These are phyloP conservation scores for Sporothrix dimorphospora DNA, from an alignment of 2,329 filamentous ascomycete species.

Conservation along the genomic window DNA sequence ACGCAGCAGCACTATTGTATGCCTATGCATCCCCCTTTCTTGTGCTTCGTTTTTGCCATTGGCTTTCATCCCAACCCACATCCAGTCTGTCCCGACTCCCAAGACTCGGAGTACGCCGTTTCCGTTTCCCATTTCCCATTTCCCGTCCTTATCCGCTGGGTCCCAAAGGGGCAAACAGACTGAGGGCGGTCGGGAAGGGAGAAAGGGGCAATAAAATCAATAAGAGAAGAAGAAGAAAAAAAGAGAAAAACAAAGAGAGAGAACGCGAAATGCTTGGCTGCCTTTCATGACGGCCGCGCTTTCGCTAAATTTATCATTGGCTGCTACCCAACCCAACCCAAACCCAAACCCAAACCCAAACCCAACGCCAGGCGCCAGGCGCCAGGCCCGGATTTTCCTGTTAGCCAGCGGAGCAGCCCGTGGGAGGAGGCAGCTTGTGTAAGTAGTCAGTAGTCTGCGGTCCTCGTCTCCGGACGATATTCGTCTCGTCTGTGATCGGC, in stretches of 20 bases:
- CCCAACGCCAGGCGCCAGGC: no score
- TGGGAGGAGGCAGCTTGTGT: background rate
- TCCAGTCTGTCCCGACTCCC: background rate
- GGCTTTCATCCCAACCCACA: background rate
- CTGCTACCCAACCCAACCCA: background rate
- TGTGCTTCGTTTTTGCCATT: background rate
- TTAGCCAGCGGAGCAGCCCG: conserved; percentile 18
- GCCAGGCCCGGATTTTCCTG: conserved; percentile 20
- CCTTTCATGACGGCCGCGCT: background rate
- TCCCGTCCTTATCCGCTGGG: background rate
- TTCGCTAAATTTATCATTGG: conserved; percentile 12
- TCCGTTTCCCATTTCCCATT: background rate
- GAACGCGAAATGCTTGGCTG: background rate
- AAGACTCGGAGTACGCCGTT: background rate
- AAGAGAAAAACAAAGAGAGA: background rate
- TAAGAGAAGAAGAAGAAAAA: no score
- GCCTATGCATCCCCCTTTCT: conserved; percentile 5
- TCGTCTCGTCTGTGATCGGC: background rate
- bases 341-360: no score
- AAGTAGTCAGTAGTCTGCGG: conserved; percentile 11
- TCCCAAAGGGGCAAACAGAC: background rate
- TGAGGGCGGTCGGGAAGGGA: background rate
- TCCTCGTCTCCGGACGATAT: background rate
- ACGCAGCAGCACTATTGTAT: background rate
- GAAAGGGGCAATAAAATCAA: no score